Base-by-base conservation (phyloP, 2,329 filamentous ascomycete species). In the Sclerotinia spermophila region DNA sequence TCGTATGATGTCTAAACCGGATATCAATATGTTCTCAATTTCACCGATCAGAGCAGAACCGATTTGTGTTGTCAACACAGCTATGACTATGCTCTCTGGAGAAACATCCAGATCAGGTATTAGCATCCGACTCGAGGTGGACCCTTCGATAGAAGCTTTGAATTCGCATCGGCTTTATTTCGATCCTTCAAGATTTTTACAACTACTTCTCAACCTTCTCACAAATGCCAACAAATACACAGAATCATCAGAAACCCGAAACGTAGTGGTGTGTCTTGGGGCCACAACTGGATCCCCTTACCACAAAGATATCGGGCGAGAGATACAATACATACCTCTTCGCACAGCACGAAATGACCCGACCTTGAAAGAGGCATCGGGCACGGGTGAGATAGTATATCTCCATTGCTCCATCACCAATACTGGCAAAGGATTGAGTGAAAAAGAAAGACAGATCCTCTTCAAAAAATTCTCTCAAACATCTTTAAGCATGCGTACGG, bases 151-250 rank as follows among this genome's bases (percentile, higher is more conserved):
- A 7, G 21, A 53, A 17, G 30, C 8, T 38, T 53, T 65, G 33
- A 45, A 5, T 13, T 33, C 33, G 24, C n/a, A 53, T 21, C 53
- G 44, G 62, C 62, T 65, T 38, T 40, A 17, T 6, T 51, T 65
- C 17, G 44, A 65, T 13, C 62, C 62, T 40, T 65, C 62, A 35
- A n/a, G 62, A 48, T 65, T 65, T n/a, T 27, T 65, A 19, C 62
- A 65, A 40, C 30, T 65, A 19, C 44, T 53, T 10, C 42, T 65
- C 44, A 65, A 65, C 40, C 21, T 65, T 10, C 40, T 65, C 7
- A 53, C 30, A 5, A 65, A 65, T 38, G 44, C 61, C n/a, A 65
- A 48, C 13, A 7, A 51, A n/a, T 65, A 38, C 44, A 27, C 44
- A 38, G 38, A 27, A 40, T 65, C 62, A 51, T 51, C 45, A n/a